phyloP scores from a whole-genome alignment of 2,329 filamentous ascomycete species.

The Lasiodiplodia theobromae region DNA sequence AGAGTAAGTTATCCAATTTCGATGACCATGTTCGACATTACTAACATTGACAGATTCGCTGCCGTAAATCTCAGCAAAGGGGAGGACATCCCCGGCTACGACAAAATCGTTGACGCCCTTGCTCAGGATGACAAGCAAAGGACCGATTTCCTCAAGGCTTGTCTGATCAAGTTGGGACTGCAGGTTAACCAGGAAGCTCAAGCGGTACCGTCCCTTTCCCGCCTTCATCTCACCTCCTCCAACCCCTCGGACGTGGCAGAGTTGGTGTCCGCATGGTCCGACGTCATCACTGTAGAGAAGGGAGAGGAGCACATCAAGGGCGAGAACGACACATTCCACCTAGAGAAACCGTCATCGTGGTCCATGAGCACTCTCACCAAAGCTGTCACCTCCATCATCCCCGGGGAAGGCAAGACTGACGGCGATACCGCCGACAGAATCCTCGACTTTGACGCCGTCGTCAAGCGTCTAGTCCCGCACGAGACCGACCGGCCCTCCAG shows the following conservation, averaged over 20 bases:
- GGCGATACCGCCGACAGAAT: conserved; percentile 62
- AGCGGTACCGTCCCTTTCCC: conserved; percentile 79
- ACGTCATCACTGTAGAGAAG: conserved; percentile 70
- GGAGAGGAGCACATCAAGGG: conserved; percentile 77
- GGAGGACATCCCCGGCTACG: conserved; percentile 72
- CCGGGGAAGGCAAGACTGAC: conserved; percentile 43
- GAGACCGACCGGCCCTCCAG: conserved; percentile 70
- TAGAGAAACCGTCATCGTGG: conserved; percentile 65
- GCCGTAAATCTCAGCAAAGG: conserved; percentile 76
- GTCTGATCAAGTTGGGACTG: conserved; percentile 81
- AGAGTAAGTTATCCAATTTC: conserved; percentile 67
- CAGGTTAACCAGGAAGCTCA: conserved; percentile 73
- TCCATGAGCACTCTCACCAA: conserved; percentile 39
- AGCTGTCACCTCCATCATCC: conserved; percentile 36
- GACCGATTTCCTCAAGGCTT: conserved; percentile 77
- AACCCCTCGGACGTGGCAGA: conserved; percentile 70
- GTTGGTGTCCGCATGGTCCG: conserved; percentile 70
- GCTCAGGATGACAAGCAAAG: conserved; percentile 73
- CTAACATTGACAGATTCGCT: conserved; percentile 70
- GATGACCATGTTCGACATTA: background rate
- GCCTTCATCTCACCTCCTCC: conserved; percentile 79
- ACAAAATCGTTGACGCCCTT: conserved; percentile 71
- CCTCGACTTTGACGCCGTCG: conserved; percentile 74
- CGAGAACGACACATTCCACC: conserved; percentile 81
- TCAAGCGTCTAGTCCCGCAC: conserved; percentile 78